Evolutionary conservation across 2,329 filamentous ascomycete genomes (phyloP), one percentile per base, ranked within the genome.

Genomic region (Didymella pomorum): DNA sequence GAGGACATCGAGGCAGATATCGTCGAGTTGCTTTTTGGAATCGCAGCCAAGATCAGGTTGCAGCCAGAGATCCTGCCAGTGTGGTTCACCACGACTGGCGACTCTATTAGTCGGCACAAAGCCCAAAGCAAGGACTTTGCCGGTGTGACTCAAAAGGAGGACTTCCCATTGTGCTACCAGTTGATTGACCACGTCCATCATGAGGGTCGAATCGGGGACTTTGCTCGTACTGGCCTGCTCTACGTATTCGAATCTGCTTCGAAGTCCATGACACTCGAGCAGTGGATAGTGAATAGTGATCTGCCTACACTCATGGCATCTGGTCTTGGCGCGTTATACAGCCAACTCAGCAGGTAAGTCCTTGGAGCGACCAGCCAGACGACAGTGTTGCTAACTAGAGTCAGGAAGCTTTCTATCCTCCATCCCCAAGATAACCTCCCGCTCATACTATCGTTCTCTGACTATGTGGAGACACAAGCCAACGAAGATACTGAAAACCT

Each of bases 271-370:
- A 85, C 88, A 1, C 78, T 99, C 58, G 95, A 99, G 79, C 91
- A 92, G 71, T 99, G 95, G 95, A 91, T 99, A 64, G 92, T 98
- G 45, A 93, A 97, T 73, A 97, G 94, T 75, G 95, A 99, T 74
- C 82, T 99, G 51, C 95, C 95, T 12, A 98, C 95, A 0, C 82
- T 98, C 64, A 98, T 99, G 95, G 95, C 95, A 3, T 98, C 93
- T 0, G 95, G 95, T 0, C 80, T 99, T 0, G 95, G 95, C 16
- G 95, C 87, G 10, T 86, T 83, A 71, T 90, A 90, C 75, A 90
- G 87, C 69, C 87, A 89, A 68, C 78, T 90, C 59, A 88, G 86
- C 75, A 84, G 86, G 80, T 84, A 60, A 66, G 78, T 31, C 28
- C 10, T 41, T 23, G 16, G 20, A 23, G 14, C 18, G 42, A 47